Evolutionary conservation across 768 basidiomycete species (phyloP).

Genomic region (Floccularia luteovirens): DNA sequence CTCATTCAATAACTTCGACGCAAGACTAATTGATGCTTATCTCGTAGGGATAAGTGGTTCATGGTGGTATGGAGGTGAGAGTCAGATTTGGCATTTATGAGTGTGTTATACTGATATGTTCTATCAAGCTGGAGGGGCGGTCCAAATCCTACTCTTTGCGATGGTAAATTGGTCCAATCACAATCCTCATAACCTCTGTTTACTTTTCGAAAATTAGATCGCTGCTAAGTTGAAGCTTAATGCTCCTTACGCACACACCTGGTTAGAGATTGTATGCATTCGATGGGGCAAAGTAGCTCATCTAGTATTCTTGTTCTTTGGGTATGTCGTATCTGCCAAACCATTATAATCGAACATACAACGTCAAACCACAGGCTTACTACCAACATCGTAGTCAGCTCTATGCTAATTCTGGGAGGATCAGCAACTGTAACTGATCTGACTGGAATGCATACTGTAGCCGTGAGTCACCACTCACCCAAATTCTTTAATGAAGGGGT

Average conservation of each 20-base stretch:
- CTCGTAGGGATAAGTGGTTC: slow-evolving; percentile 66
- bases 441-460: slow-evolving; percentile 87
- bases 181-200: not conserved
- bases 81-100: no score
- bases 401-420: slow-evolving; percentile 73
- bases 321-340: slow-evolving; percentile 25
- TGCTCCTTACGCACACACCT: slow-evolving; percentile 84
- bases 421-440: slow-evolving; percentile 84
- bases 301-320: slow-evolving; percentile 84
- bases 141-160: slow-evolving; percentile 88
- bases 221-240: slow-evolving; percentile 90
- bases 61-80: slow-evolving; percentile 76
- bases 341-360: not conserved
- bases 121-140: slow-evolving; percentile 62
- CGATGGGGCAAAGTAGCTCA: slow-evolving; percentile 82
- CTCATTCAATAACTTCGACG: not conserved
- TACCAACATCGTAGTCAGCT: slow-evolving; percentile 89
- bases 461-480: slow-evolving; percentile 30
- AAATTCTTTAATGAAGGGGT: slow-evolving; percentile 1
- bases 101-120: no score
- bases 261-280: slow-evolving; percentile 76
- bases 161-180: no score
- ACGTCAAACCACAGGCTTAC: slow-evolving; percentile 44
- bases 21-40: slow-evolving; percentile 1
- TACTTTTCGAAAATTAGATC: slow-evolving; percentile 49